A percentile compares a stretch with the other conserved stretches of the same genome.
phyloP scores from a whole-genome alignment of 345 rosid species.

The Eutrema heterophyllum region DNA sequence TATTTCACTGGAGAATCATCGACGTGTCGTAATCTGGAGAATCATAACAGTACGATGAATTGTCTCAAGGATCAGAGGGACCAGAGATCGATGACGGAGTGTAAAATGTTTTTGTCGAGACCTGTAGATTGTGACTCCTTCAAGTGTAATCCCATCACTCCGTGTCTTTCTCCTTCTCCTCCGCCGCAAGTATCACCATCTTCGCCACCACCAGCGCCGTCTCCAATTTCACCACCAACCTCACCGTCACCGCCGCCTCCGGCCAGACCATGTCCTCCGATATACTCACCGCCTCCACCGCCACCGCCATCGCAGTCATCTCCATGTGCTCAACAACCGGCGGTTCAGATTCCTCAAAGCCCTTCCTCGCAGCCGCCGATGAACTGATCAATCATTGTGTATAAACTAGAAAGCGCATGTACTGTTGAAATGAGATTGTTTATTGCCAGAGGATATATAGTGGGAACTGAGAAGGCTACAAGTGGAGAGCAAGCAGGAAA shows the following conservation, averaged over 20 bases:
- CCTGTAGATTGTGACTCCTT: slow-evolving; percentile 45
- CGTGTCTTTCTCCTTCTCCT: slow-evolving; percentile 20
- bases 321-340: slow-evolving; percentile 27
- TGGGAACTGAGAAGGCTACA: not conserved
- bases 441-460: not conserved
- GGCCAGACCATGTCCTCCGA: slow-evolving; percentile 22
- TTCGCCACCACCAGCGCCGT: slow-evolving; percentile 2
- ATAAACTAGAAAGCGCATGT: slow-evolving; percentile 16
- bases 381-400: slow-evolving; percentile 17
- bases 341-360: not conserved
- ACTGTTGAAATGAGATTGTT: slow-evolving; percentile 11
- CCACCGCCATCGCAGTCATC: slow-evolving; percentile 24
- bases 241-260: slow-evolving; percentile 11
- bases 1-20: slow-evolving; percentile 51
- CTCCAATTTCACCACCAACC: slow-evolving; percentile 17
- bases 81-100: slow-evolving; percentile 60
- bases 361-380: slow-evolving; percentile 14
- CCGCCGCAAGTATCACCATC: slow-evolving; percentile 15
- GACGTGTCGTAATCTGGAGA: slow-evolving; percentile 36
- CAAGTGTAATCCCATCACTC: slow-evolving; percentile 36
- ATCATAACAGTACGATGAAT: slow-evolving; percentile 41
- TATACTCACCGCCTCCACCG: slow-evolving; percentile 21
- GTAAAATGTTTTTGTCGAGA: slow-evolving; percentile 49
- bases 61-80: slow-evolving; percentile 41
- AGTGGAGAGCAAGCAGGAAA: not conserved